Percentiles rank a stretch among this genome's conserved stretches.
Conservation (phyloP, 2,329 filamentous ascomycete genomes). For the Knoxdaviesia proteae region DNA sequence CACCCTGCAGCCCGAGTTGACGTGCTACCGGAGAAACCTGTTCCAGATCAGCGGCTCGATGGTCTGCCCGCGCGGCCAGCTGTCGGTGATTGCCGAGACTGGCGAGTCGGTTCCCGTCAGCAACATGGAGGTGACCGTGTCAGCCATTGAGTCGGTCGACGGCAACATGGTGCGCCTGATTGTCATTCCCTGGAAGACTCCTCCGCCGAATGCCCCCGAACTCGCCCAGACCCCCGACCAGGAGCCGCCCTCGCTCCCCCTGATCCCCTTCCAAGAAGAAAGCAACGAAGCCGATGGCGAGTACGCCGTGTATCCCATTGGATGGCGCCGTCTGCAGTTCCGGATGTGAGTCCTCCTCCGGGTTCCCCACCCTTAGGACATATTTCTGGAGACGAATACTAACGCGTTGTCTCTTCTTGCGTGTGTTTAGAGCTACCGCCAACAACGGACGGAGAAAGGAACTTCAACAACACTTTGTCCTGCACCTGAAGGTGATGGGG, state of each 20-base stretch:
- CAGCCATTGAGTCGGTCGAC: conserved; percentile 86
- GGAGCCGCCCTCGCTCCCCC: conserved; percentile 63
- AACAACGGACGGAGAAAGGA: conserved; percentile 93
- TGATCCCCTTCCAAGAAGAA: conserved; percentile 46
- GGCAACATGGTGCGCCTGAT: conserved; percentile 83
- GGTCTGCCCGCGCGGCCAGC: conserved; percentile 54
- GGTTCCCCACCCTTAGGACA: neutral
- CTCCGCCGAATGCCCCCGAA: conserved; percentile 56
- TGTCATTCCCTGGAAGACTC: conserved; percentile 95
- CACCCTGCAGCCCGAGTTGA: conserved; percentile 57
- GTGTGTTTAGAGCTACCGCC: conserved; percentile 52
- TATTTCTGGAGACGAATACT: conserved; percentile 6
- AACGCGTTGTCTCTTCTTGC: conserved; percentile 2
- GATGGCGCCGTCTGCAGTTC: conserved; percentile 86
- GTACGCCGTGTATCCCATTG: conserved; percentile 76
- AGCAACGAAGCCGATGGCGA: conserved; percentile 46
- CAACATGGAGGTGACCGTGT: conserved; percentile 70
- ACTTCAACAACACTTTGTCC: conserved; percentile 85
- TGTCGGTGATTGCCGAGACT: conserved; percentile 65
- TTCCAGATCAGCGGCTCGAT: conserved; percentile 90
- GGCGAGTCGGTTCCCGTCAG: conserved; percentile 68
- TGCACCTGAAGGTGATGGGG: conserved; percentile 69
- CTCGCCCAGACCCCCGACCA: conserved; percentile 49
- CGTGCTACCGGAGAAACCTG: conserved; percentile 85
- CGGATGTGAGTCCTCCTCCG: conserved; percentile 35